Conservation (phyloP, 169 alveolate genomes). For the Eimeria necatrix region DNA sequence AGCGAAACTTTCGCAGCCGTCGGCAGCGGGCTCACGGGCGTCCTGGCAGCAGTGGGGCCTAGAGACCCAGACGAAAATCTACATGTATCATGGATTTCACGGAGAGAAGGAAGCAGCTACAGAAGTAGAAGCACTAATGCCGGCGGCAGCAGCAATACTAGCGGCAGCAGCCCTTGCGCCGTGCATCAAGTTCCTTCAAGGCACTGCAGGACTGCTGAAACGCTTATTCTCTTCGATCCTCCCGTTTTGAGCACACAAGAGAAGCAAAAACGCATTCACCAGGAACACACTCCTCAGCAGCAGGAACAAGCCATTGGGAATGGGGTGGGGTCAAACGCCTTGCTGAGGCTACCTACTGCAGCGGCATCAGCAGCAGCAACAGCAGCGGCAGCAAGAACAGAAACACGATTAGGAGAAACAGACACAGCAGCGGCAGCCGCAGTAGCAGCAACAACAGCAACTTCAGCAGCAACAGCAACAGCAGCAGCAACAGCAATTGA, state of each 20-base stretch:
- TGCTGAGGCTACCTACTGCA: background rate
- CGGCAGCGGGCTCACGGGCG: background rate
- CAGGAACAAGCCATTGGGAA: background rate
- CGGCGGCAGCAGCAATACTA: background rate
- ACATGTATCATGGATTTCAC: background rate
- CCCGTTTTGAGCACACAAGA: background rate
- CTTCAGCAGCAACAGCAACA: background rate
- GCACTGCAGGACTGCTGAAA: background rate
- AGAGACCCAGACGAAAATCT: too few species aligned
- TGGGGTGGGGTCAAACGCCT: background rate
- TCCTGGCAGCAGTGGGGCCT: background rate
- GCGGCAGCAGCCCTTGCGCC: background rate
- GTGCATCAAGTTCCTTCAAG: slow-evolving; percentile 16
- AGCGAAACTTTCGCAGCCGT: background rate
- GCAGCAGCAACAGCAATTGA: background rate
- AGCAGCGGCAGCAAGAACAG: background rate
- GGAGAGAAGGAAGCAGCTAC: background rate
- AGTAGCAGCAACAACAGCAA: background rate
- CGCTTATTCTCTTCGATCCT: background rate
- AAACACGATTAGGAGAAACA: background rate
- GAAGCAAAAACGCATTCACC: background rate
- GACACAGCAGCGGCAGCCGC: background rate
- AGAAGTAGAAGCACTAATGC: background rate
- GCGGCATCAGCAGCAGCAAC: background rate
- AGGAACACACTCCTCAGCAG: background rate